Conservation (phyloP, 2,329 filamentous ascomycete species). For the Aspergillus neotritici region DNA sequence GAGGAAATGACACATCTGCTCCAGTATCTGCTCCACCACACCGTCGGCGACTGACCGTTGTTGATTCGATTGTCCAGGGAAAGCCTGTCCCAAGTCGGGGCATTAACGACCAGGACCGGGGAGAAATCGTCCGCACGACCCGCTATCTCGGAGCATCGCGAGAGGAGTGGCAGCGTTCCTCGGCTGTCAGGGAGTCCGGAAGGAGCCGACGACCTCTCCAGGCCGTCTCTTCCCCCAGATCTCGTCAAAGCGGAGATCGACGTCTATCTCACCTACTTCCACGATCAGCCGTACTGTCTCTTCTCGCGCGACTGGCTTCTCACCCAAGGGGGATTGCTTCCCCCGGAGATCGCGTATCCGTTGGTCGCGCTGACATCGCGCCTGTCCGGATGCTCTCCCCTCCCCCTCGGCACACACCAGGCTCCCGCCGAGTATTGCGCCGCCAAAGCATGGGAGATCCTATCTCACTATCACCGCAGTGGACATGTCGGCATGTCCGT, state of each 20-base stretch:
- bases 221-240: not conserved
- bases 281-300: constrained; percentile 23
- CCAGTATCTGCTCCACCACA: constrained; percentile 9
- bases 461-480: constrained; percentile 14
- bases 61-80: not conserved
- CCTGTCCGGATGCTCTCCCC: constrained; percentile 10
- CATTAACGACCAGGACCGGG: no score
- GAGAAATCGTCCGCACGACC: no score
- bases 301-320: constrained; percentile 17
- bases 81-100: not conserved
- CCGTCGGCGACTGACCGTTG: no score
- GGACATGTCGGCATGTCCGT: constrained; percentile 15
- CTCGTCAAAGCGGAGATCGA: constrained; percentile 17
- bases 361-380: constrained; percentile 20
- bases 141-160: no score
- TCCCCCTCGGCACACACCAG: not conserved
- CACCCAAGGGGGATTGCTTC: constrained; percentile 7
- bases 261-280: constrained; percentile 17
- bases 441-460: constrained; percentile 17
- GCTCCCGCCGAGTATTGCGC: constrained; percentile 8
- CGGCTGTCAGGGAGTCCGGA: no score
- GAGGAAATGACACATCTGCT: constrained; percentile 18
- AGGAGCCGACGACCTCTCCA: not conserved
- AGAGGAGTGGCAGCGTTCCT: not conserved
- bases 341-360: constrained; percentile 17